phyloP scores from a whole-genome alignment of 2,329 filamentous ascomycete species.

The Nannizzia gypsea region DNA sequence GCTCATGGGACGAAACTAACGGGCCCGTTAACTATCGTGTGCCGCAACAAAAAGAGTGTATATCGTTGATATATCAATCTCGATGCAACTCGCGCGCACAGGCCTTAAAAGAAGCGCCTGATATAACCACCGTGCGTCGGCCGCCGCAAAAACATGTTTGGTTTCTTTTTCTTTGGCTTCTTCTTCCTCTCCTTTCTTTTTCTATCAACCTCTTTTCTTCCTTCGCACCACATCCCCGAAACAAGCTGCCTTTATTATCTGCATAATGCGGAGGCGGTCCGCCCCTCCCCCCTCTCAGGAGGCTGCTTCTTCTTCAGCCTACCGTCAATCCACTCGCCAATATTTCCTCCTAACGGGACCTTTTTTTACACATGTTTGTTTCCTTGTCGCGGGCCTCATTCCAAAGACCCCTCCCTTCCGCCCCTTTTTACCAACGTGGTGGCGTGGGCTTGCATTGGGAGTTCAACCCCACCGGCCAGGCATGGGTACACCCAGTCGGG shows the following conservation, averaged over 20 bases:
- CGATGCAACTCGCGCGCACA: background rate
- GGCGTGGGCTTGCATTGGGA: background rate
- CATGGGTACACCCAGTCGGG: background rate
- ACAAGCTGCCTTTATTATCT: background rate
- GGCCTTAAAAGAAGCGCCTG: background rate
- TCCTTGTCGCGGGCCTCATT: background rate
- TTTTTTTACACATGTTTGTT: background rate
- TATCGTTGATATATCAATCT: background rate
- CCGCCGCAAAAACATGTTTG: background rate
- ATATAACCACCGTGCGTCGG: background rate
- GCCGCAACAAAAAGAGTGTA: background rate
- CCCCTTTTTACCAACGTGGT: background rate
- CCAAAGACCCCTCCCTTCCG: background rate
- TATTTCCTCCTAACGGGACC: background rate
- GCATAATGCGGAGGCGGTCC: slow-evolving; percentile 3
- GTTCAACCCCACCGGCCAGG: background rate
- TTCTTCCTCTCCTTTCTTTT: background rate
- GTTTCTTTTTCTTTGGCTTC: background rate
- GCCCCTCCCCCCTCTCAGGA: background rate
- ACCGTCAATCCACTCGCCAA: background rate
- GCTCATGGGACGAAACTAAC: too few species aligned
- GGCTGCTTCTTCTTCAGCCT: background rate
- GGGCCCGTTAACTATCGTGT: background rate
- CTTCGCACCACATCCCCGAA: background rate
- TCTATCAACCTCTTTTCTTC: too few species aligned